A percentile compares a stretch with the other conserved stretches of the same genome.
phyloP scores from a whole-genome alignment of 768 basidiomycete species.

The Chalciporus piperatus region DNA sequence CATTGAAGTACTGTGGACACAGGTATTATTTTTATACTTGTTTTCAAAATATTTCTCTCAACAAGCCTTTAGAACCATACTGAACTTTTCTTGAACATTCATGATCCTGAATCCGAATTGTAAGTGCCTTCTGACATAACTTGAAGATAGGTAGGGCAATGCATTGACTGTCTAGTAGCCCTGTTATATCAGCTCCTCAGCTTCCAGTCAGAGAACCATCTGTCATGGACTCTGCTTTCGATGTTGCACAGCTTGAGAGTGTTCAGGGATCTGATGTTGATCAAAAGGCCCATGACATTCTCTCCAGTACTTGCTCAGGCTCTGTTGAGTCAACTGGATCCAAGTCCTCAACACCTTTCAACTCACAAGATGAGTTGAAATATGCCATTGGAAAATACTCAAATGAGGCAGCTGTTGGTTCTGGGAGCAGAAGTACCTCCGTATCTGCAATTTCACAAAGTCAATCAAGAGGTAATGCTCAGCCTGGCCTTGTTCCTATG shows the following conservation, averaged over 20 bases:
- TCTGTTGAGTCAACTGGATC: not conserved
- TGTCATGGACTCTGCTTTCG: conserved; percentile 2
- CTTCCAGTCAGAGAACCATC: conserved; percentile 3
- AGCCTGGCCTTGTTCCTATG: conserved; percentile 50
- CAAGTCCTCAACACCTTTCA: not conserved
- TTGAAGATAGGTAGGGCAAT: not conserved
- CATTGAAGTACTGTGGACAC: conserved; percentile 39
- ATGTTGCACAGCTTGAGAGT: not conserved
- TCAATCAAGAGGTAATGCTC: conserved; percentile 28
- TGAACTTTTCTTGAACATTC: conserved; percentile 17
- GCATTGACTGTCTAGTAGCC: not conserved
- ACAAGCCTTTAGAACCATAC: conserved; percentile 10
- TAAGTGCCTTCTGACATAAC: conserved; percentile 5
- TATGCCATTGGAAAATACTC: conserved; percentile 2
- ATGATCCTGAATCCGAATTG: conserved; percentile 8
- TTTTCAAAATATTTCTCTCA: not conserved
- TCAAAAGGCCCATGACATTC: not conserved
- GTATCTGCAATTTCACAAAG: conserved; percentile 11
- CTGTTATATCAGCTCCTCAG: conserved; percentile 6
- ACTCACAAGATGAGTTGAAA: conserved; percentile 12
- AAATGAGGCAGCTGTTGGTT: not conserved
- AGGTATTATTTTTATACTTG: conserved; percentile 14
- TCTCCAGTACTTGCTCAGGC: not conserved
- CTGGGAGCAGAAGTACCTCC: conserved; percentile 2
- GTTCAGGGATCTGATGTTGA: not conserved